Evolutionary conservation across 2,329 filamentous ascomycete species (phyloP), one percentile per base, ranked within the genome.

Genomic region (Ophiocordyceps polyrhachis-furcata): DNA sequence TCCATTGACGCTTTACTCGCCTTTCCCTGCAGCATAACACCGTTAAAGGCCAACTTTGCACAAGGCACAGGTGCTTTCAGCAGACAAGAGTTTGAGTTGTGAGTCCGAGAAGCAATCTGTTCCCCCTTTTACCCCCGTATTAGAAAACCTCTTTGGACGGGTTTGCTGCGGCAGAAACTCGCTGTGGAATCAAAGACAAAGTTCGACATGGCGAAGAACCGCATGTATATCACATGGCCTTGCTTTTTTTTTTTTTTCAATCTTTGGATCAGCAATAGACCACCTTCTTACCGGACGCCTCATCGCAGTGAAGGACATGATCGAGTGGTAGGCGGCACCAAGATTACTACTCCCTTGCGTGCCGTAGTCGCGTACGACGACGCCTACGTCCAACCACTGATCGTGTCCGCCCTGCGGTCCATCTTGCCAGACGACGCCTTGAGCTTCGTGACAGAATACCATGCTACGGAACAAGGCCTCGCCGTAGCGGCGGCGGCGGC

Each of bases 21-120:
- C 8, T 19, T n/a, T 9, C 9, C 5, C 19, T 17, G 4, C 55
- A 93, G 87, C 61, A 78, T 98, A 46, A 95, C 91, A 4, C 85
- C 89, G 14, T 62, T 96, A 52, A 84, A 83, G 61, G 88, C 89
- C 40, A 95, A 94, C 62, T 98, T 95, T 61, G 87, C 83, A 74
- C 85, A 89, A 59, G 71, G 74, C 12, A 63, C 69, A 37, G 67
- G 74, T 48, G 70, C 78, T 48, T 68, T 78, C 53, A 67, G 78
- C 49, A 71, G 78, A 55, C 70, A 71, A 52, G 85, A 93, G 68
- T 70, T 94, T 58, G 79, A 81, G 69, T 66, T 93, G 78, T 93
- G 75, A 88, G 83, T 86, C 28, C 28, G 35, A 41, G 25, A 29
- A 21, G 31, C 20, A 8, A 8, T n/a, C n/a, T 20, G n/a, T 41